Percentiles rank a stretch among this genome's conserved stretches.
Evolutionary conservation across 2,329 filamentous ascomycete genomes (phyloP).

Genomic region (Aspergillus proliferans): DNA sequence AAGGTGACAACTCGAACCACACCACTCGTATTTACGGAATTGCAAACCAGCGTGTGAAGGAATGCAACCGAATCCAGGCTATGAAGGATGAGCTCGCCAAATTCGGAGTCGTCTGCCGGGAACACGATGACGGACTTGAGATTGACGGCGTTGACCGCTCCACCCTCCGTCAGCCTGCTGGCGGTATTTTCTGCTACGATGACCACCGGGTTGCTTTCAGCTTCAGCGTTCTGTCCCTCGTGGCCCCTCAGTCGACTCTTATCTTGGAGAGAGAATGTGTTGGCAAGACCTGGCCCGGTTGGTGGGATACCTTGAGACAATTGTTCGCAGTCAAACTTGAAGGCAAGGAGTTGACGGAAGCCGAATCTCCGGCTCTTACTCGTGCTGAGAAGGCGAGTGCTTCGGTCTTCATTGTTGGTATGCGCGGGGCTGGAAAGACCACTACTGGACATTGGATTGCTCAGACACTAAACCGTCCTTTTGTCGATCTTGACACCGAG

Average conservation of each 20-base stretch:
- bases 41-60: conserved; percentile 95
- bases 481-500: conserved; percentile 82
- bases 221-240: conserved; percentile 79
- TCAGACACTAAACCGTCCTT: conserved; percentile 64
- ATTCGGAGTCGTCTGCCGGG: conserved; percentile 78
- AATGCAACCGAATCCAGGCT: conserved; percentile 91
- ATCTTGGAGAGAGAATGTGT: conserved; percentile 88
- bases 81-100: conserved; percentile 95
- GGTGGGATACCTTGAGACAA: conserved; percentile 86
- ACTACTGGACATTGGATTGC: conserved; percentile 85
- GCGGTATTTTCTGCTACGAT: conserved; percentile 83
- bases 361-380: conserved; percentile 31
- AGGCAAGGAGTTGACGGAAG: conserved; percentile 58
- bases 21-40: conserved; percentile 87
- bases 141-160: conserved; percentile 53
- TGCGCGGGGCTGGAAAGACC: conserved; percentile 95
- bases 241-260: conserved; percentile 64
- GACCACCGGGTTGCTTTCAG: conserved; percentile 98
- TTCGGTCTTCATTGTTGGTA: conserved; percentile 92
- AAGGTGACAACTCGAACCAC: conserved; percentile 54
- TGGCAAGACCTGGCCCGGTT: conserved; percentile 97
- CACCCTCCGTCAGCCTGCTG: conserved; percentile 50
- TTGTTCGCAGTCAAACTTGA: conserved; percentile 71
- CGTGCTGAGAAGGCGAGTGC: conserved; percentile 37
- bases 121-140: conserved; percentile 87